Conservation (phyloP, 176 grass and related monocot genomes). For the Avena eriantha region DNA sequence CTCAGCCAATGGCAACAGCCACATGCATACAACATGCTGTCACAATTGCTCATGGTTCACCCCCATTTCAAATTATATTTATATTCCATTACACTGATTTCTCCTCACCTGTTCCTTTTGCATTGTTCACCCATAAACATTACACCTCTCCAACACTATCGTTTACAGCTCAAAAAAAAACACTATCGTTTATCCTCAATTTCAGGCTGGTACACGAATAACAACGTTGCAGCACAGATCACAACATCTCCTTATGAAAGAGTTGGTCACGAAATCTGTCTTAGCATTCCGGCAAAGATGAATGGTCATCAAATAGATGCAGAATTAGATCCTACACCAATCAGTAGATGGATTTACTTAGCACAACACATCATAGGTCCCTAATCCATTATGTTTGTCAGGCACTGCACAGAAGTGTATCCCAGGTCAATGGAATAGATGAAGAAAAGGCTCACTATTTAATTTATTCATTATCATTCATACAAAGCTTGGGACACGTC, state of each 20-base stretch:
- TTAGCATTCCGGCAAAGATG: conserved; percentile 2
- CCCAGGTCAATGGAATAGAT: conserved; percentile 1
- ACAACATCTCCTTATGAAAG: background rate
- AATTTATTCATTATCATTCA: conserved; percentile 3
- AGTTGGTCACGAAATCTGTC: background rate
- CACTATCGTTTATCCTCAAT: background rate
- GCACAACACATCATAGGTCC: background rate
- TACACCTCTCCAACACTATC: conserved; percentile 13
- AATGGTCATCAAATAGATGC: background rate
- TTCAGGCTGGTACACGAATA: conserved; percentile 8
- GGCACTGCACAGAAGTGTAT: background rate
- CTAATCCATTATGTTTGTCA: conserved; percentile 8
- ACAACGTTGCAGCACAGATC: background rate
- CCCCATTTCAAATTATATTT: conserved; percentile 1
- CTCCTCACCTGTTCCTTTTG: background rate
- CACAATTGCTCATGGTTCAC: background rate
- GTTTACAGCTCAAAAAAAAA: no score
- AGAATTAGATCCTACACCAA: background rate
- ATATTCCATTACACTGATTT: conserved; percentile 4
- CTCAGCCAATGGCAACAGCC: conserved; percentile 8
- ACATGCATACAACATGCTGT: background rate
- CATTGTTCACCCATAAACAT: background rate
- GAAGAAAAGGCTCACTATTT: background rate
- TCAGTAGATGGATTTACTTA: conserved; percentile 8
- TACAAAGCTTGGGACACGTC: conserved; percentile 1